Base-by-base conservation (phyloP, 371 early-diverging fungal species). In the Mucor lusitanicus region DNA sequence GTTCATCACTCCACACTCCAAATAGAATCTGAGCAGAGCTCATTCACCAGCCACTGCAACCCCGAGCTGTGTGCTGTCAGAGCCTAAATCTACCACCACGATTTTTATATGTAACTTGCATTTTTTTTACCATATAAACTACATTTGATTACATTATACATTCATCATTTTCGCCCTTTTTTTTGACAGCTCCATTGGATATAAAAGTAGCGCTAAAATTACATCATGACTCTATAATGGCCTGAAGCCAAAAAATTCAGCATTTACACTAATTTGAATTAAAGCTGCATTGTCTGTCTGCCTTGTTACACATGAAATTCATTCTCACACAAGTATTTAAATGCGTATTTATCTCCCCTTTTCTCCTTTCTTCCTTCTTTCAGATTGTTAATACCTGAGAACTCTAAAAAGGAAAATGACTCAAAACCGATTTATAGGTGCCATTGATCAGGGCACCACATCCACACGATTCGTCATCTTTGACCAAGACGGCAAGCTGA, bases 381-480 rank as follows among this genome's bases (percentile, higher is more conserved):
- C 42, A 48, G 40, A 33, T 65, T 46, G 54, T 35, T 30, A 30
- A 53, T 33, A 23, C 30, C 50, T 56, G 44, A 54, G 21, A 61
- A 35, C 37, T 35, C 12, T 37, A 40, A 53, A 3, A 9, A 25
- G 33, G 40, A 54, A n/a, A 42, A 61, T 65, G 65, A 59, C 60
- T 27, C 37, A n/a, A 73, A 70, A 73, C 71, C 81, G 78, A 33
- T 90, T 88, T 74, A 75, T 97, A 50, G 95, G 93, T 54, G 85
- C 97, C 68, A 92, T 97, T 65, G 97, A 97, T 81, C 95, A 97
- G 79, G 97, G 97, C 73, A 97, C 97, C 15, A 89, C 92, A 15
- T 93, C 94, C 25, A 87, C 96, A 33, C 85, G 97, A 17, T 95
- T 96, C 80, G 89, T 97, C 53, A 87, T 97, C 65, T 97, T 97